Percentiles rank a stretch among this genome's conserved stretches.
These are phyloP conservation scores for Colletotrichum sp. DNA, from an alignment of 2,329 filamentous ascomycete genomes.

Conservation along the genomic window DNA sequence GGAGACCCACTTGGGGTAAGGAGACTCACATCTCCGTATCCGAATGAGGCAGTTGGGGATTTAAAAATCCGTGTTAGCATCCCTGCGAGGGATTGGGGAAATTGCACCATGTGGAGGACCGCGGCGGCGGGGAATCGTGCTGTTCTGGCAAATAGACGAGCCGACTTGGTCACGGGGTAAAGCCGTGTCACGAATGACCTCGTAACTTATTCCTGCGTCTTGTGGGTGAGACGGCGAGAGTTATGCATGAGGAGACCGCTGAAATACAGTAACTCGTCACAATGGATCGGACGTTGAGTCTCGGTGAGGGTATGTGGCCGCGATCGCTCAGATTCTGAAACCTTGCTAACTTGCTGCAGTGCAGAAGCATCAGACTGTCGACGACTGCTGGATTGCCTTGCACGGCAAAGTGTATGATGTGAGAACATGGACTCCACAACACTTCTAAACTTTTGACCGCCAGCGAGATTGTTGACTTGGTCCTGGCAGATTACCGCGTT, in stretches of 20 bases:
- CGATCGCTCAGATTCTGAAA: no score
- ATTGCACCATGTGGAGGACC: not conserved
- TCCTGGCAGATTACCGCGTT: constrained; percentile 60
- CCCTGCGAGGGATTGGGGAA: not conserved
- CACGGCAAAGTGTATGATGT: constrained; percentile 87
- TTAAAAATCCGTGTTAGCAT: not conserved
- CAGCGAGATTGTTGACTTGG: not conserved
- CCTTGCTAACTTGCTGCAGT: constrained; percentile 50
- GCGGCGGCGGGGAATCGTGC: not conserved
- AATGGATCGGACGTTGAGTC: not conserved
- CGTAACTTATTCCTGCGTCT: not conserved
- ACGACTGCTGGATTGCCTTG: constrained; percentile 89
- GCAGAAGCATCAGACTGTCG: constrained; percentile 73
- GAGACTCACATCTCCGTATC: not conserved
- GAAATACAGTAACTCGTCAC: not conserved
- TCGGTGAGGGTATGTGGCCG: not conserved
- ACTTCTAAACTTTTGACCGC: no score
- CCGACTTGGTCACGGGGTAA: not conserved
- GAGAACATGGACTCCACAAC: constrained; percentile 33
- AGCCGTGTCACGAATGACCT: not conserved
- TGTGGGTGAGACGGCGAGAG: not conserved
- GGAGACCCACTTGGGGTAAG: not conserved
- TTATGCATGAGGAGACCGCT: not conserved
- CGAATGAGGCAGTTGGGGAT: not conserved
- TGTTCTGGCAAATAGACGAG: not conserved